Conservation (phyloP, 2,329 filamentous ascomycete genomes). For the Aspergillus puulaauensis region DNA sequence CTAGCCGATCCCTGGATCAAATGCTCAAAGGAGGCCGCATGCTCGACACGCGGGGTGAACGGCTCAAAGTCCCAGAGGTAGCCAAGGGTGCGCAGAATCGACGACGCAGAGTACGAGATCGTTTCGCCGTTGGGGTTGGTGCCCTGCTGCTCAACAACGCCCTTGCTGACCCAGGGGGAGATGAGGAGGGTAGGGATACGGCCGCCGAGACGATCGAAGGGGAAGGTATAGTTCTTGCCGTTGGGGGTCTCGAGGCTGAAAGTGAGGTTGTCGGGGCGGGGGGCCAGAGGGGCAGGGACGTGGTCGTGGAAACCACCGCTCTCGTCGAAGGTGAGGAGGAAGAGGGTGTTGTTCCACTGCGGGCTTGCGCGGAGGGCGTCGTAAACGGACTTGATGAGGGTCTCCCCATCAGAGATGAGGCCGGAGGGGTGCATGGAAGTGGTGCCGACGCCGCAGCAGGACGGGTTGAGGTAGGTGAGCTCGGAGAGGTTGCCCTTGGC, state of each 20-base stretch:
- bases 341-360: slow-evolving; percentile 37
- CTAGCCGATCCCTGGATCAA: slow-evolving; percentile 21
- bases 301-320: slow-evolving; percentile 42
- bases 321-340: slow-evolving; percentile 41
- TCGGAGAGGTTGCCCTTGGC: slow-evolving; percentile 31
- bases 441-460: slow-evolving; percentile 40
- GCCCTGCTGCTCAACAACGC: slow-evolving; percentile 32
- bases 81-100: slow-evolving; percentile 31
- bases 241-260: slow-evolving; percentile 33
- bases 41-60: slow-evolving; percentile 29
- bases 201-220: slow-evolving; percentile 29
- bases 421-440: slow-evolving; percentile 38
- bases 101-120: slow-evolving; percentile 29
- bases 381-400: slow-evolving; percentile 37
- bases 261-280: slow-evolving; percentile 32
- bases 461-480: slow-evolving; percentile 39
- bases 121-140: slow-evolving; percentile 20
- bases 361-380: slow-evolving; percentile 35
- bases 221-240: slow-evolving; percentile 27
- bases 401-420: slow-evolving; percentile 37
- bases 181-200: slow-evolving; percentile 32
- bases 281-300: slow-evolving; percentile 34
- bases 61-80: slow-evolving; percentile 36
- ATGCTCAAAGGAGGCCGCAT: slow-evolving; percentile 32
- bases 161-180: slow-evolving; percentile 32